phyloP scores from a whole-genome alignment of 352 stramenopile genomes.

The Globisporangium splendens region DNA sequence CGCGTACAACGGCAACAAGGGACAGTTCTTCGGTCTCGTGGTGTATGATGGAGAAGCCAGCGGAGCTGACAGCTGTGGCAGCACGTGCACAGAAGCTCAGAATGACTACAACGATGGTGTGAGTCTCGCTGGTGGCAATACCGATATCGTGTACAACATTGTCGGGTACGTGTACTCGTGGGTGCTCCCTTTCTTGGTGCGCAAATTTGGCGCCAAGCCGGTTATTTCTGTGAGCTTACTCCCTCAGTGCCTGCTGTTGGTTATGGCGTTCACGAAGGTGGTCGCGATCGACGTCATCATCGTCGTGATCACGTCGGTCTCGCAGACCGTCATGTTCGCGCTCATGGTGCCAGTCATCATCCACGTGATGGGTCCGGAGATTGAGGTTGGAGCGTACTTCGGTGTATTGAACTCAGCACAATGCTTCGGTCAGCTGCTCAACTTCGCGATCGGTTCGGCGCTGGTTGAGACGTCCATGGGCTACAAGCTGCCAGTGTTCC shows the following conservation, averaged over 20 bases:
- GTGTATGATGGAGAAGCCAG: conserved; percentile 35
- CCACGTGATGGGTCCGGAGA: conserved; percentile 33
- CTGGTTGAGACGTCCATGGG: conserved; percentile 25
- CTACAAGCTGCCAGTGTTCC: conserved; percentile 24
- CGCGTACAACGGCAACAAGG: conserved; percentile 57
- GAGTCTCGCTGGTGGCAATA: conserved; percentile 32
- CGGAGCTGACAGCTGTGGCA: conserved; percentile 37
- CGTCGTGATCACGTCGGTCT: conserved; percentile 38
- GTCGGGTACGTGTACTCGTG: conserved; percentile 48
- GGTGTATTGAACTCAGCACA: conserved; percentile 52
- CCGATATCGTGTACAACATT: conserved; percentile 38
- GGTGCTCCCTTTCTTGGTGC: conserved; percentile 35
- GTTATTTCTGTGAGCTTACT: conserved; percentile 26
- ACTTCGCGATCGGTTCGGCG: conserved; percentile 43
- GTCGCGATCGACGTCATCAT: conserved; percentile 30
- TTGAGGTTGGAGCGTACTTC: conserved; percentile 43
- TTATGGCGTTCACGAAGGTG: conserved; percentile 36
- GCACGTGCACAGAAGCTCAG: conserved; percentile 31
- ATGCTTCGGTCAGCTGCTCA: conserved; percentile 48
- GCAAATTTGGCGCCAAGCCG: conserved; percentile 27
- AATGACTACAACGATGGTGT: conserved; percentile 39
- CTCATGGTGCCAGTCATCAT: conserved; percentile 49
- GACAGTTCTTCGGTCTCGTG: conserved; percentile 56
- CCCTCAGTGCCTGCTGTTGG: conserved; percentile 38
- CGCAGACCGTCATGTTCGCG: conserved; percentile 38